Conservation (phyloP, 75 land plant species). For the Azolla pinnata region DNA sequence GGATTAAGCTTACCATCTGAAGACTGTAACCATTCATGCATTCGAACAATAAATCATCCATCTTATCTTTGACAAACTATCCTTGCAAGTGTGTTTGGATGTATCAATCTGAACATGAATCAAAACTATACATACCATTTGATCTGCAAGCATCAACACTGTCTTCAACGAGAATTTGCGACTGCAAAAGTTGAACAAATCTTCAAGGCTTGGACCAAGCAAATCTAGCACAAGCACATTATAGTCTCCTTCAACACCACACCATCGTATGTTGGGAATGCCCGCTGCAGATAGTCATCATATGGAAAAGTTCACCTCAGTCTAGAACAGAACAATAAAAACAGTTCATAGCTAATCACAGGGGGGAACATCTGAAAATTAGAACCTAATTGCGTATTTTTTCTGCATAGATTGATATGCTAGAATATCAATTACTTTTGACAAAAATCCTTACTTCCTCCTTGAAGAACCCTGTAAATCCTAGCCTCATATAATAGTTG, state of each 20-base stretch:
- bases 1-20: too few species aligned
- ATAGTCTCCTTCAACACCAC: conserved; percentile 81
- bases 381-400: too few species aligned
- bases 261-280: conserved; percentile 80
- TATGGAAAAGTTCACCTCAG: not conserved
- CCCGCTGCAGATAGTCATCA: conserved; percentile 61
- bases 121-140: conserved; percentile 38
- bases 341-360: not conserved
- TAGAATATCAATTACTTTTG: not conserved
- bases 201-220: conserved; percentile 85
- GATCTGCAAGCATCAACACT: conserved; percentile 90
- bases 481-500: conserved; percentile 73
- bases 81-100: too few species aligned
- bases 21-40: too few species aligned
- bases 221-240: conserved; percentile 83
- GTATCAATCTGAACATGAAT: too few species aligned
- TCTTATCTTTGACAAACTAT: too few species aligned
- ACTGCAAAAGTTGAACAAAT: conserved; percentile 71
- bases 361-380: too few species aligned
- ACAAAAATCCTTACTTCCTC: conserved; percentile 64
- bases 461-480: conserved; percentile 69
- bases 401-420: not conserved
- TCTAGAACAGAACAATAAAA: not conserved
- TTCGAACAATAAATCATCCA: not conserved
- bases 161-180: conserved; percentile 77